These are phyloP conservation scores for Jaltomata sinuosa DNA, from an alignment of 257 asterid species.

Conservation along the genomic window DNA sequence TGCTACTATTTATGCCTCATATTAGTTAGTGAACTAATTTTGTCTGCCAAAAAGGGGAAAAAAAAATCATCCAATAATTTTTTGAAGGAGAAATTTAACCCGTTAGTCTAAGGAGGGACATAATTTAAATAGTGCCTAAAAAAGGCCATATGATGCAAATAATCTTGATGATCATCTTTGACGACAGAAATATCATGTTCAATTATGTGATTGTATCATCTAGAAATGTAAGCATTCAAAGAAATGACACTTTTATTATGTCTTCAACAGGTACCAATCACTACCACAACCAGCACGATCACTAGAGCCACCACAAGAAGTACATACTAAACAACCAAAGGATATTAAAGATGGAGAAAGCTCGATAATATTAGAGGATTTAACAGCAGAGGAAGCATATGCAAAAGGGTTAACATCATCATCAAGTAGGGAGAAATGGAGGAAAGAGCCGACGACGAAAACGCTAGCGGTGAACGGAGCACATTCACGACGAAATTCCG, in stretches of 20 bases:
- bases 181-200: too few species aligned
- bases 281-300: background rate
- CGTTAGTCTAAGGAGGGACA: background rate
- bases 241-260: too few species aligned
- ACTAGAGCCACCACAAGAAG: background rate
- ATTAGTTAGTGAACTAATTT: background rate
- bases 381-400: conserved; percentile 48
- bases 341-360: conserved; percentile 16
- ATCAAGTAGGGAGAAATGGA: conserved; percentile 18
- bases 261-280: background rate
- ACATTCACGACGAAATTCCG: conserved; percentile 26
- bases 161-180: too few species aligned
- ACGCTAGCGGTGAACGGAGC: background rate
- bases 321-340: background rate
- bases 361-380: conserved; percentile 45
- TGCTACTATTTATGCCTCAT: background rate
- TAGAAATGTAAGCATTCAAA: too few species aligned
- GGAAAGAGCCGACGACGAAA: background rate
- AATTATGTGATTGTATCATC: too few species aligned
- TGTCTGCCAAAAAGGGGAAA: too few species aligned
- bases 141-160: background rate
- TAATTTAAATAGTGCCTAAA: background rate
- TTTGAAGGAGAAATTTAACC: background rate
- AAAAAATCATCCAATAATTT: too few species aligned
- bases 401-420: conserved; percentile 39